These are phyloP conservation scores for Eragrostis tef DNA, from an alignment of 202 grass and related monocot species.

Conservation along the genomic window DNA sequence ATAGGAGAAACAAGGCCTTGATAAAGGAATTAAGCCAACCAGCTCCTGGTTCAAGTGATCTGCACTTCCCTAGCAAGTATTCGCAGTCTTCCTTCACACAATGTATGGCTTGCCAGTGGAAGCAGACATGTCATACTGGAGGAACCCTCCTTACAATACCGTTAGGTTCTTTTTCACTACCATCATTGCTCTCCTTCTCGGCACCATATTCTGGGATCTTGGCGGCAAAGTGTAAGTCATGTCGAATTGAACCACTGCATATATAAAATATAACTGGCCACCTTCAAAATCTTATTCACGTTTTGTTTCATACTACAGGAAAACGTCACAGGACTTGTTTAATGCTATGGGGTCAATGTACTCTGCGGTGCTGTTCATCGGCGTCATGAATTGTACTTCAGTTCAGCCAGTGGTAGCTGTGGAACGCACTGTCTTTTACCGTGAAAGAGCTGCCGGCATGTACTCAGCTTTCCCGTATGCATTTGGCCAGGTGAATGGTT, in stretches of 20 bases:
- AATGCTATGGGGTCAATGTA: conserved; percentile 80
- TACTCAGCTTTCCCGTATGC: conserved; percentile 83
- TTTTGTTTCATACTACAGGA: conserved; percentile 53
- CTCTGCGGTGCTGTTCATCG: conserved; percentile 69
- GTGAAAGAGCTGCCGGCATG: conserved; percentile 73
- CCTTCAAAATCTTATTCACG: not conserved
- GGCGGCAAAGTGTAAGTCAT: conserved; percentile 76
- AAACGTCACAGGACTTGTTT: conserved; percentile 63
- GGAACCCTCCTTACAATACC: conserved; percentile 91
- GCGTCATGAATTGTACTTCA: conserved; percentile 69
- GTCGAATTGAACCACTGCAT: not conserved
- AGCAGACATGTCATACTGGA: conserved; percentile 91
- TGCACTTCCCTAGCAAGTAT: conserved; percentile 73
- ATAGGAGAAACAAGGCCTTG: conserved; percentile 78
- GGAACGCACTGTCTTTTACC: conserved; percentile 79
- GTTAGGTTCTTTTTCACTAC: conserved; percentile 81
- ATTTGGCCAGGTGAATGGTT: conserved; percentile 77
- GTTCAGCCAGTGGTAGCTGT: conserved; percentile 76
- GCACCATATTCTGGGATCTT: conserved; percentile 87
- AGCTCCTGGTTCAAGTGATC: conserved; percentile 65
- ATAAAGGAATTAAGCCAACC: conserved; percentile 78
- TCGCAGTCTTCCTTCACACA: conserved; percentile 62
- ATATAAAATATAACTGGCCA: not conserved
- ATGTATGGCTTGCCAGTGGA: conserved; percentile 86
- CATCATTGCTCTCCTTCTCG: conserved; percentile 76